These are phyloP conservation scores for Kockiozyma suomiensis DNA, from an alignment of 805 yeast species.

Conservation along the genomic window DNA sequence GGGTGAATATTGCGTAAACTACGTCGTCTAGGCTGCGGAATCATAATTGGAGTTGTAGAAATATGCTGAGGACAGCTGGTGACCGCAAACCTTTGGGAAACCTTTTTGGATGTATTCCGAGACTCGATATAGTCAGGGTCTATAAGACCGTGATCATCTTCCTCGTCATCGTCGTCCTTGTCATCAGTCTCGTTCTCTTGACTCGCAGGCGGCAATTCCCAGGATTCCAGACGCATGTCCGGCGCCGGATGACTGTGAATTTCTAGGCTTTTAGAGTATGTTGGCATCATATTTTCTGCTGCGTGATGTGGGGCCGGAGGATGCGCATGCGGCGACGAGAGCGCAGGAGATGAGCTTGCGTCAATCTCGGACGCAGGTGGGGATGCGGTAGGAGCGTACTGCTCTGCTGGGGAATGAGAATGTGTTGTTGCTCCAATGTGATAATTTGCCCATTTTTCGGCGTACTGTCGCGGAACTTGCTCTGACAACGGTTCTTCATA, in stretches of 20 bases:
- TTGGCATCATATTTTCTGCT: too few species aligned
- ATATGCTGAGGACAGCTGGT: too few species aligned
- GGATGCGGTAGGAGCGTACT: not conserved
- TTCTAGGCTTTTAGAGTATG: too few species aligned
- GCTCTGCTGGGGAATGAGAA: not conserved
- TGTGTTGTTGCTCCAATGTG: not conserved
- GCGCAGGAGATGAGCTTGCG: not conserved
- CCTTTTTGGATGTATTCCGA: too few species aligned
- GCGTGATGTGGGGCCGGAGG: too few species aligned
- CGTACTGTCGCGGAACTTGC: conserved; percentile 5
- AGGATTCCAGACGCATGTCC: too few species aligned
- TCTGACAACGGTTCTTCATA: not conserved
- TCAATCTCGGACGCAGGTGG: not conserved
- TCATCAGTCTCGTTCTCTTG: conserved; percentile 11
- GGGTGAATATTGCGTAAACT: conserved; percentile 3
- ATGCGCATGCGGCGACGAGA: not conserved
- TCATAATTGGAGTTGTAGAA: too few species aligned
- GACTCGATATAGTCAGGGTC: not conserved
- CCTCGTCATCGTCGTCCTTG: conserved; percentile 8
- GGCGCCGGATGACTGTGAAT: not conserved
- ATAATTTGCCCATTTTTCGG: conserved; percentile 13
- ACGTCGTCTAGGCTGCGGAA: conserved; percentile 3
- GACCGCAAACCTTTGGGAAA: too few species aligned
- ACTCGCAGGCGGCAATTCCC: too few species aligned
- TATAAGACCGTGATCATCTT: not conserved